Evolutionary conservation across 2,329 filamentous ascomycete species (phyloP).

Genomic region (Metarhizium album): DNA sequence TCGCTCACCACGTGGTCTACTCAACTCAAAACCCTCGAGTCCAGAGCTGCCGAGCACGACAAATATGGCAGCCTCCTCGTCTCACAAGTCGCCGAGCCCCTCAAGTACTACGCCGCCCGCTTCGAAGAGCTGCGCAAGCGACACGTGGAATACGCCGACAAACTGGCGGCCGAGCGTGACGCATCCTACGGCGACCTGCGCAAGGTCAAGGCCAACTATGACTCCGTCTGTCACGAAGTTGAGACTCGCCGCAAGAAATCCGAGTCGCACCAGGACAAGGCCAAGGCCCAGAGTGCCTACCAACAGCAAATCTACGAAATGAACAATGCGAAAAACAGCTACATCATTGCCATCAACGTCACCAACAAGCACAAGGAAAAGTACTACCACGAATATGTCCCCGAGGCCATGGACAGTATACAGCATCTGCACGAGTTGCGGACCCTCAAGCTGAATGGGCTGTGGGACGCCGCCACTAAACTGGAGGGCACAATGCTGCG

Average conservation of each 20-base stretch:
- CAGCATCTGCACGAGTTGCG: slow-evolving; percentile 91
- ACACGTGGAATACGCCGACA: slow-evolving; percentile 78
- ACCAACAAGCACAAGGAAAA: slow-evolving; percentile 96
- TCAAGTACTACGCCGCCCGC: slow-evolving; percentile 61
- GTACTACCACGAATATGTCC: slow-evolving; percentile 95
- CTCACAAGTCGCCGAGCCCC: slow-evolving; percentile 71
- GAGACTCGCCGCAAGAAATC: slow-evolving; percentile 91
- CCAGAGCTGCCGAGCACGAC: slow-evolving; percentile 80
- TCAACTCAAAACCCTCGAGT: slow-evolving; percentile 82
- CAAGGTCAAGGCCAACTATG: slow-evolving; percentile 90
- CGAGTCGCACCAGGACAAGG: slow-evolving; percentile 87
- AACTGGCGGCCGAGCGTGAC: slow-evolving; percentile 84
- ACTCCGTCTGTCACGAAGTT: slow-evolving; percentile 85
- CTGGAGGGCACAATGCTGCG: slow-evolving; percentile 73
- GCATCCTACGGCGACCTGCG: slow-evolving; percentile 71
- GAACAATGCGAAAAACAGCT: slow-evolving; percentile 98
- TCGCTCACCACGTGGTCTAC: slow-evolving; percentile 96
- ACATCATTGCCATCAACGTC: slow-evolving; percentile 89
- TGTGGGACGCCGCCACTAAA: slow-evolving; percentile 73
- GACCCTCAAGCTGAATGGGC: slow-evolving; percentile 67
- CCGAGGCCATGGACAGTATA: slow-evolving; percentile 83
- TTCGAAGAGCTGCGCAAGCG: slow-evolving; percentile 91
- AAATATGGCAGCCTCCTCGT: slow-evolving; percentile 70
- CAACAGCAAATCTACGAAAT: slow-evolving; percentile 89
- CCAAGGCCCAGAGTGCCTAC: slow-evolving; percentile 83